Base-by-base conservation (phyloP, 2,329 filamentous ascomycete genomes). In the Capronia americana region DNA sequence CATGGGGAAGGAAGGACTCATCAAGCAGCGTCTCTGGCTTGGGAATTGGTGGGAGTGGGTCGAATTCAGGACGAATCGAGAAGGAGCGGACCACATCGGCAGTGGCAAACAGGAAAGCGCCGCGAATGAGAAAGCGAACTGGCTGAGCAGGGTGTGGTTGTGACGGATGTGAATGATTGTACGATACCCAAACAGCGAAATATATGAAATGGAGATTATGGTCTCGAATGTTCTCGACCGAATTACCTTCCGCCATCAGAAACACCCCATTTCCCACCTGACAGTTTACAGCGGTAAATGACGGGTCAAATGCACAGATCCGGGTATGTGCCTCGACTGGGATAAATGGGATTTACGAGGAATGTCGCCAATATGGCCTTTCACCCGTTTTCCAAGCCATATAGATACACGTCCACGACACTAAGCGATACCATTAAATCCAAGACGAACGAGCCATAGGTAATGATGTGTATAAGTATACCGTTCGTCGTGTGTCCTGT, bases 61-160 rank as follows among this genome's bases (percentile, higher is more conserved):
- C 44, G 14, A 63, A 51, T 28, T 60, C 56, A 28, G 66, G 70
- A 24, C 55, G 70, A 46, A 67, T 71, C 32, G 69, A 71, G 51
- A 72, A 72, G 56, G 68, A 69, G 51, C 59, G 68, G 51, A 62
- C 53, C 4, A 50, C 53, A 3, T 66, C 64, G 17, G 51, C 57
- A 44, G 66, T 48, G 4, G 53, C 56, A 14, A 69, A 69, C 17
- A 57, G 65, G 34, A 70, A 64, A 59, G n/a, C 65, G 20, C 68
- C 69, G 3, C 62, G 66, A 26, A 70, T 71, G 68, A 72, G 70
- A 51, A 72, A 70, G 65, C 65, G 68, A 46, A 67, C 65, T 2
- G 41, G 63, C 28, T 69, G 61, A 67, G 55, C 53, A 26, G 23
- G 20, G 3, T 26, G 10, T 11, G 4, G 26, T 20, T 10, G 28